Evolutionary conservation across 1,139 yeast species (phyloP), one percentile per base, ranked within the genome.

Genomic region (Wickerhamomyces sp.): DNA sequence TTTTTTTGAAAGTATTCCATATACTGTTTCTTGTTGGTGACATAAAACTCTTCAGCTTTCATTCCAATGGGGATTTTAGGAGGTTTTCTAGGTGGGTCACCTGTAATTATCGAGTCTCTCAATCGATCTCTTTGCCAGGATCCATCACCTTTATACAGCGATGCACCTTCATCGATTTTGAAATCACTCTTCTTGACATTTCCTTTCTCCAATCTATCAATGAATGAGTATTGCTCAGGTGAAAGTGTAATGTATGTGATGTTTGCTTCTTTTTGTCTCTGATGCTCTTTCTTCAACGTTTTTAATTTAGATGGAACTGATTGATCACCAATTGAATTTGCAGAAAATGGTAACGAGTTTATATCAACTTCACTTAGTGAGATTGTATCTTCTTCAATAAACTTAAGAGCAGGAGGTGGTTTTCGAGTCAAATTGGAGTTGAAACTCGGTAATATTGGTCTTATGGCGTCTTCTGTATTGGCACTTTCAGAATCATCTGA

Each of bases 61-160:
- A 73, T 52, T 0, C 79, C 79, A 25, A 59, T 49, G 0, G 79
- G 79, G n/a, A 72, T 65, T 50, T 72, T 72, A 2, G 78, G 77
- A 2, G 79, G 79, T 2, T 72, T 68, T 16, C 51, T 51, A 1
- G 78, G 77, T 33, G 69, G 64, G 29, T 30, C 34, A 13, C 39
- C 43, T 3, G 43, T 37, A 1, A 38, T 40, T 5, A 41, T 31
- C 10, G 46, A 41, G 36, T 42, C 47, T 21, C 48, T 35, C 13
- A 51, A 25, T 11, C 50, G 33, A 2, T 44, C 45, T 19, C 27
- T 37, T 1, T 31, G 32, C 68, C 68, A 58, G 29, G 57, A 51
- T 1, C 73, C 69, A 42, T 64, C 58, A 4, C 72, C 72, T 23
- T 61, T 43, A 37, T 68, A 68, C 11, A 36, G 42, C 2, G 58